Evolutionary conservation across 1,284 basidiomycete genomes (phyloP).

Genomic region (Taiwanofungus camphoratus): DNA sequence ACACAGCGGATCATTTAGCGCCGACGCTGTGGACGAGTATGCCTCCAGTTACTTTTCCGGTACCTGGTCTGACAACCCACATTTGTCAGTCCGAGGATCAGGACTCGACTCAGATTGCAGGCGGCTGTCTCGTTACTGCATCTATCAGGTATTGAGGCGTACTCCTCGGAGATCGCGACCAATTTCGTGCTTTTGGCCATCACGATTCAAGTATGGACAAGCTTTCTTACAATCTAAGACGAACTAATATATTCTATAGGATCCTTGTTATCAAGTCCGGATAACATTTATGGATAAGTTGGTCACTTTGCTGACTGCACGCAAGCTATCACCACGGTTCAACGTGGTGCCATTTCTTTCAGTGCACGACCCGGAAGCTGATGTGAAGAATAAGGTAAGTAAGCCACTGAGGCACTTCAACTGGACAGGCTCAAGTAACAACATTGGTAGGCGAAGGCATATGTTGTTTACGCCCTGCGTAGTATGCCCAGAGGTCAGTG

Average conservation of each 20-base stretch:
- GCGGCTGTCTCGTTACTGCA: slow-evolving; percentile 81
- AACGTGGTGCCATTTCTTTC: slow-evolving; percentile 85
- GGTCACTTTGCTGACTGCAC: slow-evolving; percentile 50
- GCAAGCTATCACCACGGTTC: slow-evolving; percentile 67
- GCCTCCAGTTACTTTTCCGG: slow-evolving; percentile 21
- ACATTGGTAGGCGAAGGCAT: slow-evolving; percentile 47
- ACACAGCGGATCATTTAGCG: slow-evolving; percentile 57
- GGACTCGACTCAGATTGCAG: slow-evolving; percentile 72
- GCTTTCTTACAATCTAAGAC: not conserved
- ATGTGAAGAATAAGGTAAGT: slow-evolving; percentile 59
- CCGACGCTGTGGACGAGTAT: slow-evolving; percentile 62
- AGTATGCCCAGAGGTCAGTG: slow-evolving; percentile 43
- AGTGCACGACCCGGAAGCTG: slow-evolving; percentile 87
- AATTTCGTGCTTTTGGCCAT: slow-evolving; percentile 73
- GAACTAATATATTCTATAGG: slow-evolving; percentile 39
- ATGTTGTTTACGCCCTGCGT: slow-evolving; percentile 44
- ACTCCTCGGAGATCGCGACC: slow-evolving; percentile 52
- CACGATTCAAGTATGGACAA: slow-evolving; percentile 61
- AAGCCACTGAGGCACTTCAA: not conserved
- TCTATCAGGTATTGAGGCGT: slow-evolving; percentile 61
- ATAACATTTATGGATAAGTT: slow-evolving; percentile 75
- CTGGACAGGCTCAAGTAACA: not conserved
- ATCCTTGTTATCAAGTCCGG: slow-evolving; percentile 86
- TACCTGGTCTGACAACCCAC: not conserved
- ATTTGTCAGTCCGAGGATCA: slow-evolving; percentile 44